These are phyloP conservation scores for Telfairia occidentalis DNA, from an alignment of 331 rosid genomes.

Conservation along the genomic window DNA sequence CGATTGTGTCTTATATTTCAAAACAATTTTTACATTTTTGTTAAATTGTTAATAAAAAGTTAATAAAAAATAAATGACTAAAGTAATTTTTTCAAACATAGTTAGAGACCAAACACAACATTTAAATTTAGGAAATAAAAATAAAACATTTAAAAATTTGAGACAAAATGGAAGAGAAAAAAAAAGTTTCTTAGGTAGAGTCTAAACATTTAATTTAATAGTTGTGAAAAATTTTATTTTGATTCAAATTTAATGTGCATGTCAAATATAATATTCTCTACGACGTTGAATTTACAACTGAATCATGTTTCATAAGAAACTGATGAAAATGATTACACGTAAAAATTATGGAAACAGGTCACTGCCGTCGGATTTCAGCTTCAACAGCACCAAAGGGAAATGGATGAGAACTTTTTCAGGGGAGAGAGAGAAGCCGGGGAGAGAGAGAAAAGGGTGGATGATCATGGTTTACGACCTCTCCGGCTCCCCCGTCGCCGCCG, in stretches of 20 bases:
- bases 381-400: constrained; percentile 28
- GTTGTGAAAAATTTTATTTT: neutral
- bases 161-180: neutral
- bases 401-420: constrained; percentile 57
- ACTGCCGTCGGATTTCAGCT: constrained; percentile 44
- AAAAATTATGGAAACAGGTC: constrained; percentile 27
- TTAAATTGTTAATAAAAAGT: no score
- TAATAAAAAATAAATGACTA: no score
- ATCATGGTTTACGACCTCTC: constrained; percentile 76
- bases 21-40: no score
- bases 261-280: neutral
- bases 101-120: no score
- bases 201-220: neutral
- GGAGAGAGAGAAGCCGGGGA: constrained; percentile 40
- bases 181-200: neutral
- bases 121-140: no score
- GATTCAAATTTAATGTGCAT: neutral
- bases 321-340: neutral
- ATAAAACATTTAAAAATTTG: neutral
- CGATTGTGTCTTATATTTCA: no score
- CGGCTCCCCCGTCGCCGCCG: constrained; percentile 81
- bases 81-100: no score
- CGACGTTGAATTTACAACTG: neutral
- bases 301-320: neutral
- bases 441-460: constrained; percentile 97